Conservation (phyloP, 1,284 basidiomycete genomes). For the Ganoderma boninense region DNA sequence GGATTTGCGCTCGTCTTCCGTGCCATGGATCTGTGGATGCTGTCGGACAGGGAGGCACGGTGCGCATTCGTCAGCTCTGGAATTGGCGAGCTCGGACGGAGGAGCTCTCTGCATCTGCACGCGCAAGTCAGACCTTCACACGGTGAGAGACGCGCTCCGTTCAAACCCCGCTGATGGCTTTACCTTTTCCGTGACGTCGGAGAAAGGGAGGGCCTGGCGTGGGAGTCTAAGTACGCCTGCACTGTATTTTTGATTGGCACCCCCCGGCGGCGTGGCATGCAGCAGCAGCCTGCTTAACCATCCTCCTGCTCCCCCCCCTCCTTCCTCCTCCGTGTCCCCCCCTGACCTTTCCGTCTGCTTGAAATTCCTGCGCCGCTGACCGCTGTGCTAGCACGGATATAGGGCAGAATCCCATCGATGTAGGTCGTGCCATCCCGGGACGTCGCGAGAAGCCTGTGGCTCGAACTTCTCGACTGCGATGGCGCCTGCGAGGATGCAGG, state of each 20-base stretch:
- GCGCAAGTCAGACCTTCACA: neutral
- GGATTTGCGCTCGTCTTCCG: neutral
- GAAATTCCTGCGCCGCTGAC: neutral
- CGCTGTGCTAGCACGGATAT: neutral
- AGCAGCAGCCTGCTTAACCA: conserved; percentile 1
- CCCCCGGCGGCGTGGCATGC: neutral
- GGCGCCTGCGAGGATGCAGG: neutral
- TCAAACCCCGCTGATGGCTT: neutral
- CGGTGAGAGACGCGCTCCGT: neutral
- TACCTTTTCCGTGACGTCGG: neutral
- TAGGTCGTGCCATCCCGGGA: neutral
- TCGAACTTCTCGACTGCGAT: neutral
- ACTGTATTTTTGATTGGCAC: neutral
- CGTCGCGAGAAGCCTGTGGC: no score
- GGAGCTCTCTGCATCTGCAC: neutral
- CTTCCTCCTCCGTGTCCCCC: neutral
- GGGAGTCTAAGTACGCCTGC: neutral
- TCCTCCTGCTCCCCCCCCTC: no score
- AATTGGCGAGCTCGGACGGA: no score
- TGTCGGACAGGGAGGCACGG: no score
- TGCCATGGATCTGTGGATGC: no score
- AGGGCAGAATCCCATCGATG: neutral
- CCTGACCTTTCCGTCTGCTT: neutral
- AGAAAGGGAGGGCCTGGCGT: conserved; percentile 2
- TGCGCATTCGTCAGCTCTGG: no score